Base-by-base conservation (phyloP, 208 protist species). In the Herpetomonas muscarum region DNA sequence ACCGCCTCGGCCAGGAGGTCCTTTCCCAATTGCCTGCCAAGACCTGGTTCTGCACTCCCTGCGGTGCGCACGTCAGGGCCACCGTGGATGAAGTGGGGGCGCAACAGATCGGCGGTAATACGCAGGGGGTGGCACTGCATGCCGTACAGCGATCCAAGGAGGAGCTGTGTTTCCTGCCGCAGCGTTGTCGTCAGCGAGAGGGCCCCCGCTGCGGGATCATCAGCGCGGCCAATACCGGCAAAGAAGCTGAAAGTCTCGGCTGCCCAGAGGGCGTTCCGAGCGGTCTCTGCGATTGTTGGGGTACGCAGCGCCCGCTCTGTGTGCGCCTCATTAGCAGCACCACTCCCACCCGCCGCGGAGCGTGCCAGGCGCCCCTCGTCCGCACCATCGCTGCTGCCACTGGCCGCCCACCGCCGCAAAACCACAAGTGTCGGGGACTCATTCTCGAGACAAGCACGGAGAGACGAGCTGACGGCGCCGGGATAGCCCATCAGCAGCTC, bases 401-500 rank as follows among this genome's bases (percentile, higher is more conserved):
- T 9, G 58, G 36, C 10, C 10, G 36, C 25, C 12, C 51, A 41
- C 0, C 59, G 53, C 1, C 15, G 34, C 34, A 39, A 15, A 39
- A 39, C 10, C 21, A 17, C 17, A 57, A 15, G 25, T 5, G 32
- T 37, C 63, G 24, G 57, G 49, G 24, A 67, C 9, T 28, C 31
- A 17, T 15, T 24, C 17, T 34, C 51, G 26, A 74, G 66, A 49
- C 77, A 37, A 1, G 81, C 76, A 5, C 85, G 81, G 31, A 92
- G 55, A 22, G 77, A 73, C 2, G 73, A 62, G 30, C 72, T 73
- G 4, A 92, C 79, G 0, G 74, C 71, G 1, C 76, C 77, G 29
- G 85, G 85, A 37, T 71, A 79, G 42, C 81, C 74, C 10, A 90
- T 61, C 21, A 92, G 70, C 21, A 92, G 67, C 64, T 90, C 62